These are phyloP conservation scores for Talaromyces ruber DNA, from an alignment of 495 filamentous ascomycete species.

Conservation along the genomic window DNA sequence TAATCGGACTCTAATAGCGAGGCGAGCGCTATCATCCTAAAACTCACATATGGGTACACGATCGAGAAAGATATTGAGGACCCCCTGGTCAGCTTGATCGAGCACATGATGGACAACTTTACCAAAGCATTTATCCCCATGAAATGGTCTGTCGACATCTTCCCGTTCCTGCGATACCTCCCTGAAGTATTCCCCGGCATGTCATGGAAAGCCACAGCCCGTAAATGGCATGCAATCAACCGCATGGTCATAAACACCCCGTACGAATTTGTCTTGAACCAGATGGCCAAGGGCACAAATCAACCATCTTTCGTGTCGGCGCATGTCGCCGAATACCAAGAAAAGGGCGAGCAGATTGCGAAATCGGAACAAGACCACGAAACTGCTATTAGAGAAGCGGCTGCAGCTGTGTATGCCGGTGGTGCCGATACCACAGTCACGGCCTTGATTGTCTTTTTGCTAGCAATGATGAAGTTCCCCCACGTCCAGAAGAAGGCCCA, in stretches of 20 bases:
- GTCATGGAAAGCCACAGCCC: conserved; percentile 28
- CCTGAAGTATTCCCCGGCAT: conserved; percentile 42
- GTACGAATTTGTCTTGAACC: conserved; percentile 35
- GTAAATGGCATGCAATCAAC: conserved; percentile 16
- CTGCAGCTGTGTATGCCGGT: conserved; percentile 45
- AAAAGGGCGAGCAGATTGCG: neutral
- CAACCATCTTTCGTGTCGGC: conserved; percentile 30
- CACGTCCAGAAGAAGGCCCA: conserved; percentile 40
- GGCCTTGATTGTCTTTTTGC: conserved; percentile 25
- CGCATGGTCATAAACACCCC: conserved; percentile 20
- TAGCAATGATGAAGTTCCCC: conserved; percentile 34
- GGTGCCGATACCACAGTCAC: conserved; percentile 49
- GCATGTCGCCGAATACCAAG: conserved; percentile 18
- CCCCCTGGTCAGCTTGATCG: conserved; percentile 30
- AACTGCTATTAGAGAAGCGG: conserved; percentile 31
- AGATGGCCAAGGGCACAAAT: conserved; percentile 25
- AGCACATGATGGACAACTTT: conserved; percentile 29
- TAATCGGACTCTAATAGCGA: conserved; percentile 12
- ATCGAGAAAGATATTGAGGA: conserved; percentile 29
- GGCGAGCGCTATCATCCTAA: conserved; percentile 33
- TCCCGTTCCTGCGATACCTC: conserved; percentile 21
- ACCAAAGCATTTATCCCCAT: conserved; percentile 22
- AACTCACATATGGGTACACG: conserved; percentile 42
- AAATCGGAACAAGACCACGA: conserved; percentile 9
- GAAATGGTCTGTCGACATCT: conserved; percentile 32